Evolutionary conservation across 1,284 basidiomycete genomes (phyloP), one percentile per base, ranked within the genome.

Genomic region (Singerocomus rubriflavus): DNA sequence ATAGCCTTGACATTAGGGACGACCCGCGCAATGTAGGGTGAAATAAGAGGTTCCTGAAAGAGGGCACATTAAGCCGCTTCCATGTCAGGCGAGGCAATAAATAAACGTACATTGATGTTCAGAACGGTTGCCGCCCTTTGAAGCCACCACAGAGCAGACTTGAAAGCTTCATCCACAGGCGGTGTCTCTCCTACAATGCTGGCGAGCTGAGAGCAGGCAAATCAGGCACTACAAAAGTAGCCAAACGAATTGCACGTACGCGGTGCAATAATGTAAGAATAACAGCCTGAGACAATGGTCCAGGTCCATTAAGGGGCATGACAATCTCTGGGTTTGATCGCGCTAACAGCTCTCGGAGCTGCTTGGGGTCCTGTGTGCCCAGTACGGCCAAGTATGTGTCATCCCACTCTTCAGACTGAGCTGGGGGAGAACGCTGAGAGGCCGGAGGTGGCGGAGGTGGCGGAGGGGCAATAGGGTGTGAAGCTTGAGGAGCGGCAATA

Each of bases 131-230:
- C 73, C 32, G 85, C 76, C 50, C 88, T 82, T 63, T 90, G 87
- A 57, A 91, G 69, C 88, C 88, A 91, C 88, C 89, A 91, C 49
- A 91, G 71, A 7, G 84, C 80, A 14, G 79, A 80, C 69, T 89
- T 89, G 77, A 90, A 90, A 7, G 78, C 71, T 60, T 91, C 89
- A 53, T 91, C 88, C 40, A 77, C 76, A 8, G 88, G 85, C 16
- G 85, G 78, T 6, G 79, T 82, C 64, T 91, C 88, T 46, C 84
- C 82, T 41, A 91, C 77, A 51, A 85, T 76, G 37, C 79, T 76
- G 49, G 87, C 81, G 27, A 91, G 76, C 87, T 89, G 63, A 4
- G 52, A 34, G 35, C n/a, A 17, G 10, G 41, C 1, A n/a, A 13
- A 13, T 50, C 14, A 60, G 55, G 48, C 50, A 39, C 55, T 50